Evolutionary conservation across 2,329 filamentous ascomycete genomes (phyloP).

Genomic region (Exophiala aquamarina): DNA sequence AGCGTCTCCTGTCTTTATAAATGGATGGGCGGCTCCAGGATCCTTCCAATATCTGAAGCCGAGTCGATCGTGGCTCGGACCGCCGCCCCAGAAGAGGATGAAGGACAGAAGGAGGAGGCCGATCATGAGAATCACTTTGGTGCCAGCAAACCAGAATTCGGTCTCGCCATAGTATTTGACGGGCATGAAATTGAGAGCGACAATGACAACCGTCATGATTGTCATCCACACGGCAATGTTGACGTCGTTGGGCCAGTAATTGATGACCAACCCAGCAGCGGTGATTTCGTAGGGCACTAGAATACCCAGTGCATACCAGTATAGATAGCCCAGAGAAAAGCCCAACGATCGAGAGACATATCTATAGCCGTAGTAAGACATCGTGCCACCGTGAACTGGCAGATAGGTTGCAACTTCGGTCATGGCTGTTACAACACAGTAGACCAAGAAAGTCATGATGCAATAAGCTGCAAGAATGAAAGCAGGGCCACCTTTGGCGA

Average conservation of each 20-base stretch:
- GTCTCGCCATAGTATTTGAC: slow-evolving; percentile 54
- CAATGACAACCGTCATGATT: slow-evolving; percentile 60
- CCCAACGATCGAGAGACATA: slow-evolving; percentile 44
- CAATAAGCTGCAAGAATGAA: slow-evolving; percentile 27
- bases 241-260: slow-evolving; percentile 56
- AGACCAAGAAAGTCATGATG: slow-evolving; percentile 46
- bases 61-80: slow-evolving; percentile 50
- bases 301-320: slow-evolving; percentile 51
- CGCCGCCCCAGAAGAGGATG: slow-evolving; percentile 59
- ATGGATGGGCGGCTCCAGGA: slow-evolving; percentile 50
- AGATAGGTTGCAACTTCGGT: slow-evolving; percentile 44
- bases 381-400: slow-evolving; percentile 45
- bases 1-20: slow-evolving; percentile 45
- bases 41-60: slow-evolving; percentile 54
- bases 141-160: slow-evolving; percentile 55
- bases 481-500: slow-evolving; percentile 24
- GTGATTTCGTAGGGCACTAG: slow-evolving; percentile 61
- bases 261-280: slow-evolving; percentile 64
- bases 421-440: slow-evolving; percentile 48
- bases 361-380: slow-evolving; percentile 45
- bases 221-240: slow-evolving; percentile 53
- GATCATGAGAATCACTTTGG: slow-evolving; percentile 53
- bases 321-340: slow-evolving; percentile 45
- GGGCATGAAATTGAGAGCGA: slow-evolving; percentile 48
- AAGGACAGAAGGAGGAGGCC: slow-evolving; percentile 54